phyloP scores from a whole-genome alignment of 352 stramenopile species.

The Lagenidium sp. region DNA sequence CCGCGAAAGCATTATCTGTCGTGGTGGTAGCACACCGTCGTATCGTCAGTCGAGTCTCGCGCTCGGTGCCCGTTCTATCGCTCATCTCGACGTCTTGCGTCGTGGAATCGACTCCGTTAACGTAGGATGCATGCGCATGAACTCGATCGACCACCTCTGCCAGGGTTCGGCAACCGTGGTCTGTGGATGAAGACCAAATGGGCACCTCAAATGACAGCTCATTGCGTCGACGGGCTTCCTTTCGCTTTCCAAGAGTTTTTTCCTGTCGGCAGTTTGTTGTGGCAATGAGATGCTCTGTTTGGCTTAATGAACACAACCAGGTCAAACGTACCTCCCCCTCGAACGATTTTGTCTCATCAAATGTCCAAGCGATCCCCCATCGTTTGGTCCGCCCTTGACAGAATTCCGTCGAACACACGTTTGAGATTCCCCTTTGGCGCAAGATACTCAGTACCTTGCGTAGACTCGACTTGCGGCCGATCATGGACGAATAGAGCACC shows the following conservation, averaged over 20 bases:
- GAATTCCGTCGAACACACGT: constrained; percentile 91
- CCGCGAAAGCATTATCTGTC: too few species aligned
- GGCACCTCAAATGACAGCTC: constrained; percentile 43
- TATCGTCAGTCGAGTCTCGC: too few species aligned
- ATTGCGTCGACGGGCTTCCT: constrained; percentile 57
- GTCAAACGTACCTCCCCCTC: constrained; percentile 23
- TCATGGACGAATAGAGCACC: constrained; percentile 93
- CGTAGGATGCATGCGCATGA: constrained; percentile 25
- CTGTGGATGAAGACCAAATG: constrained; percentile 5
- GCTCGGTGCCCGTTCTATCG: too few species aligned
- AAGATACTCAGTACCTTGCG: constrained; percentile 83
- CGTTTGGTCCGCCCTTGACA: constrained; percentile 88
- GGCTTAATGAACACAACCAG: too few species aligned
- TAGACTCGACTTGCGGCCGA: constrained; percentile 90
- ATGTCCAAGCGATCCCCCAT: constrained; percentile 94
- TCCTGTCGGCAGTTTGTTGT: constrained; percentile 16
- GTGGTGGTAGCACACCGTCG: too few species aligned
- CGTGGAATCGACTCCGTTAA: too few species aligned
- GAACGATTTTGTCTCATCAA: constrained; percentile 23
- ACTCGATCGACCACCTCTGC: constrained; percentile 29
- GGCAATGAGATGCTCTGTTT: neutral
- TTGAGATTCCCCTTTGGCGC: constrained; percentile 44
- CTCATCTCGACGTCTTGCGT: too few species aligned
- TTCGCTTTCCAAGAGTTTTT: constrained; percentile 80
- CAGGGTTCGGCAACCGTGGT: constrained; percentile 29